Evolutionary conservation across 257 asterid genomes (phyloP), one percentile per base, ranked within the genome.

Genomic region (Cordia subcordata): DNA sequence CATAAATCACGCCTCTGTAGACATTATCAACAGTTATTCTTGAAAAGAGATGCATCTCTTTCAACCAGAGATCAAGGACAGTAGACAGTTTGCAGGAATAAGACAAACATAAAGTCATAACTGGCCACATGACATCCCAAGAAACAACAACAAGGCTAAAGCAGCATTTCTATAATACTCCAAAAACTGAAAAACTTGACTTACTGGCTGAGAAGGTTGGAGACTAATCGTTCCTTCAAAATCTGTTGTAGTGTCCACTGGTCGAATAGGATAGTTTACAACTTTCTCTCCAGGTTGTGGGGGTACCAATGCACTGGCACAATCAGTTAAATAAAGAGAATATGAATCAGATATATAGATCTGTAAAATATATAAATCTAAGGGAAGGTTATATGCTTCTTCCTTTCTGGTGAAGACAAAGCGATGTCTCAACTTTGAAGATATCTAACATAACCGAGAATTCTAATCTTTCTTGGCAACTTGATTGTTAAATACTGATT

Each of bases 191-290:
- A 53, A 54, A 69, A 53, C 44, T 71, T 37, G 61, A 17, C 86
- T 63, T 82, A 84, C 96, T 79, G 80, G 86, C 72, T 86, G 96
- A 73, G 96, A 73, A 67, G 95, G 87, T 80, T 92, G 99, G 63
- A 92, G 93, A 69, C 94, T 92, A 49, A 83, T 86, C 60, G 99
- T 86, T 72, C 96, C 99, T 78, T 86, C 99, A 67, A 92, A 86
- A 78, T 92, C 99, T 17, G 89, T 88, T 55, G 77, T 66, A 59
- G 95, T 80, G 75, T 88, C 96, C 77, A 92, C 96, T 22, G 99
- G 99, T 61, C 99, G 90, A 69, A 63, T 80, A 37, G 96, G 96
- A 82, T 92, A 92, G 65, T 79, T 86, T 56, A 92, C 93, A 53
- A 84, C 79, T 86, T 92, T 92, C 77, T 88, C 99, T 65, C 90